A percentile compares a stretch with the other conserved stretches of the same genome.
Conservation (phyloP, 2,329 filamentous ascomycete genomes). For the Cryoendolithus antarcticus region DNA sequence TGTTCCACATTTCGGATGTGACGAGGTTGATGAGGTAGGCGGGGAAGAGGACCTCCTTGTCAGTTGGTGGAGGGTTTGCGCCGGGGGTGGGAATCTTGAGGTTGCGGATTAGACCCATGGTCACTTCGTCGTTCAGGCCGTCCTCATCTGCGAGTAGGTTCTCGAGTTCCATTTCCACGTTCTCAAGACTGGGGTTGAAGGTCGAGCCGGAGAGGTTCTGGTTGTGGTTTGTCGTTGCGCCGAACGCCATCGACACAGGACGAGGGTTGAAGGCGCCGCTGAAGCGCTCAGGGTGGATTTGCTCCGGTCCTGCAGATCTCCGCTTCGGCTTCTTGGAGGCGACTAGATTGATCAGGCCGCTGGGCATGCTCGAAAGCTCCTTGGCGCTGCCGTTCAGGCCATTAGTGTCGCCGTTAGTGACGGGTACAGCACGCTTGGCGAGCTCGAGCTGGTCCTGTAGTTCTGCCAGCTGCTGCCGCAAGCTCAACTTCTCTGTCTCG, state of each 20-base stretch:
- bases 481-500: conserved; percentile 72
- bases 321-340: conserved; percentile 95
- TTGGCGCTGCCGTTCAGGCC: conserved; percentile 37
- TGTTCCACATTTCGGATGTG: conserved; percentile 99
- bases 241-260: conserved; percentile 88
- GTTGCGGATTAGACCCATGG: conserved; percentile 88
- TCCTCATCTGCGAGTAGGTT: conserved; percentile 90
- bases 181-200: conserved; percentile 72
- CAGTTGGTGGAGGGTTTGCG: conserved; percentile 77
- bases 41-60: conserved; percentile 97
- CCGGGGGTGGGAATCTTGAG: conserved; percentile 89
- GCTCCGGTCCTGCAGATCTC: conserved; percentile 78
- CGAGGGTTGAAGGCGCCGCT: conserved; percentile 87
- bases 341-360: conserved; percentile 88
- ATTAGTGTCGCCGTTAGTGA: conserved; percentile 57
- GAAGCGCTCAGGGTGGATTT: conserved; percentile 76
- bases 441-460: conserved; percentile 86
- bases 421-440: conserved; percentile 64
- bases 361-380: conserved; percentile 31
- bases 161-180: conserved; percentile 89
- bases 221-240: conserved; percentile 48
- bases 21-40: conserved; percentile 98
- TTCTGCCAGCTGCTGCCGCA: conserved; percentile 79
- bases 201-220: conserved; percentile 63
- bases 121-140: conserved; percentile 90